Evolutionary conservation across 75 land plant species (phyloP), one percentile per base, ranked within the genome.

Genomic region (Pinus albicaulis): DNA sequence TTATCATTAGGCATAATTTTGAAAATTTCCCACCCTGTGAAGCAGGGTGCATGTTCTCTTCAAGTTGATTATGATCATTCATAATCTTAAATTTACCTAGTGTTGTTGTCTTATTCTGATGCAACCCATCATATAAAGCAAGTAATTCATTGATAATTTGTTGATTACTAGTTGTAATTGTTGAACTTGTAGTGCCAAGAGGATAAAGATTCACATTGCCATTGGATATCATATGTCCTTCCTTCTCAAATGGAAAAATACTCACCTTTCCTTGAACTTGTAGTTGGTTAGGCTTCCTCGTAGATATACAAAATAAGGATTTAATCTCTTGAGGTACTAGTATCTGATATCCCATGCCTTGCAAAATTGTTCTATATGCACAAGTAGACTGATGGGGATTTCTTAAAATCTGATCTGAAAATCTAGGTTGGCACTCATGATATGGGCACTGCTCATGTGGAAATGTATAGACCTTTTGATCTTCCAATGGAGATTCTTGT

Each of bases 311-410:
- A 44, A 56, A 74, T 13, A 74, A 20, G 20, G 28, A 24, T 19
- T 12, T 59, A 56, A 4, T 74, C 15, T 26, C 73, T 14, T 48
- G 56, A 71, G 26, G 73, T 25, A 53, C 73, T 22, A 31, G 24
- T 25, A 28, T 71, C 73, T 71, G 73, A 23, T 22, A 71, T 53
- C 73, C 73, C 13, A 71, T 71, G 55, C 31, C 16, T 53, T 56
- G 76, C 23, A 74, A 59, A 56, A 70, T 74, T 70, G 64, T 55
- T 38, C 80, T 64, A 76, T 76, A 57, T 16, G 53, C 44, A 44
- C 82, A 80, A 14, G 14, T 68, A 19, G 66, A 12, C 72, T 78
- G 81, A 55, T 82, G 83, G 28, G 14, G 6, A 57, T 78, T 82
- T 48, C 81, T 78, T 25, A 56, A 19, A 53, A 38, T 57, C 74